A percentile compares a stretch with the other conserved stretches of the same genome.
These are phyloP conservation scores for Debaryomycetaceae sp. DNA, from an alignment of 1,139 yeast species.

Conservation along the genomic window DNA sequence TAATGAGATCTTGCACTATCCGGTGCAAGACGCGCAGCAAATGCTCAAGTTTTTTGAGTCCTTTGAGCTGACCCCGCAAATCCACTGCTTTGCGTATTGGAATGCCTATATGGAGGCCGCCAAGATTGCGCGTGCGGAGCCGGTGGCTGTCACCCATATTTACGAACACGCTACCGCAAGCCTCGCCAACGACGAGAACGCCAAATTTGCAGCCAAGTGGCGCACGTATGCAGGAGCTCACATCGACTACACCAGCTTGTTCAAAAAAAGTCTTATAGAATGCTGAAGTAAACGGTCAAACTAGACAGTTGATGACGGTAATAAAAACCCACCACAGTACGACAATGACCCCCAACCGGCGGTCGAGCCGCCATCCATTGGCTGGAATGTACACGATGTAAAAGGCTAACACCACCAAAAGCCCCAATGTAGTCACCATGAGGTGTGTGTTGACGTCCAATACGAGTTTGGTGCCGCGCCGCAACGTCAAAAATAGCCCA, in stretches of 20 bases:
- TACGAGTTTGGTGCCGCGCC: too few relatives aligned
- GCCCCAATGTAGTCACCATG: slow-evolving; percentile 22
- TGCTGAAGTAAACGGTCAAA: too few relatives aligned
- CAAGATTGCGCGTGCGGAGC: too few relatives aligned
- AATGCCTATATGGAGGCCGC: slow-evolving; percentile 4
- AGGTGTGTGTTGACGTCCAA: slow-evolving; percentile 20
- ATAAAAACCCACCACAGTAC: slow-evolving; percentile 20
- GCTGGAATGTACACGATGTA: slow-evolving; percentile 27
- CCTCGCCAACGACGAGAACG: too few relatives aligned
- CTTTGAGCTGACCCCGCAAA: not conserved
- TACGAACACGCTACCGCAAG: too few relatives aligned
- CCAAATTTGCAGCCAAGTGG: too few relatives aligned
- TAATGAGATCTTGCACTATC: slow-evolving; percentile 14
- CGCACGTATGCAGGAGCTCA: too few relatives aligned
- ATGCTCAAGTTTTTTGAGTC: slow-evolving; percentile 1
- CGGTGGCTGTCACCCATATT: too few relatives aligned
- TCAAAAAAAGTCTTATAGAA: too few relatives aligned
- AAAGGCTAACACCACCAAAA: slow-evolving; percentile 21
- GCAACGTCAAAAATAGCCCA: slow-evolving; percentile 20
- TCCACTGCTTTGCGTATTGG: slow-evolving; percentile 3
- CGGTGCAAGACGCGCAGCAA: not conserved
- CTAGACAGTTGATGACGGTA: slow-evolving; percentile 14
- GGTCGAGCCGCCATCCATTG: slow-evolving; percentile 34
- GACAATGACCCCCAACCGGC: slow-evolving; percentile 22
- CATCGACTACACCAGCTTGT: too few relatives aligned